These are phyloP conservation scores for Deinandra increscens DNA, from an alignment of 129 eudicot species.

Conservation along the genomic window DNA sequence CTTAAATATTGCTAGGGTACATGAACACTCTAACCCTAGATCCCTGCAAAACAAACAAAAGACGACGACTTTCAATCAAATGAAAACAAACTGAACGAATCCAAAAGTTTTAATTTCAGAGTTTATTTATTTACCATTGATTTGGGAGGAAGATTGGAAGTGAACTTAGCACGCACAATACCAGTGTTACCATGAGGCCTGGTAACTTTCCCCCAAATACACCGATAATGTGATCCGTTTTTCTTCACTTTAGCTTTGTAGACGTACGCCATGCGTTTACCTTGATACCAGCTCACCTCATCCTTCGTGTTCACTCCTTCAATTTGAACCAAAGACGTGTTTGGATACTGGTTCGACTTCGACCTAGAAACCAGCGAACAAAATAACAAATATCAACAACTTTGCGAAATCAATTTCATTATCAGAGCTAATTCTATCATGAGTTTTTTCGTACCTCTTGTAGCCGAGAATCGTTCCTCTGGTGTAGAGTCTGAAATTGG, in stretches of 20 bases:
- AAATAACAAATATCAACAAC: not conserved
- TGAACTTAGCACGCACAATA: slow-evolving; percentile 90
- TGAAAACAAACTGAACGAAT: not conserved
- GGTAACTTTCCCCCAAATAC: slow-evolving; percentile 92
- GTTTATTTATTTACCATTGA: slow-evolving; percentile 69
- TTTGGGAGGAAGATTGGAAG: slow-evolving; percentile 88
- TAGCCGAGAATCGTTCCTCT: slow-evolving; percentile 91
- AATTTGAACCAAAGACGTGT: slow-evolving; percentile 78
- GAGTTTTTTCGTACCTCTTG: slow-evolving; percentile 50
- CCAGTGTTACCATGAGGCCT: slow-evolving; percentile 99
- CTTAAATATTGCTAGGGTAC: slow-evolving; percentile 82
- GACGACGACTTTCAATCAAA: not conserved
- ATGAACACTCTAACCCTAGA: slow-evolving; percentile 68
- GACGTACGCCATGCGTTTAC: slow-evolving; percentile 78
- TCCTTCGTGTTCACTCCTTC: slow-evolving; percentile 92
- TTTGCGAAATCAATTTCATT: not conserved
- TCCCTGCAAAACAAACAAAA: slow-evolving; percentile 43
- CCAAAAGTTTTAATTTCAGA: not conserved
- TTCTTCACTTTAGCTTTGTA: slow-evolving; percentile 89
- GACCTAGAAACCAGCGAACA: slow-evolving; percentile 41
- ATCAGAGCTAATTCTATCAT: too few species aligned
- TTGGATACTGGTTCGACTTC: slow-evolving; percentile 97
- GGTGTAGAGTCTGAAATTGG: slow-evolving; percentile 58
- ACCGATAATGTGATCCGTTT: slow-evolving; percentile 73
- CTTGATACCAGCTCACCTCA: slow-evolving; percentile 86